A percentile compares a stretch with the other conserved stretches of the same genome.
These are phyloP conservation scores for Pleurotus djamor DNA, from an alignment of 768 basidiomycete genomes.

Conservation along the genomic window DNA sequence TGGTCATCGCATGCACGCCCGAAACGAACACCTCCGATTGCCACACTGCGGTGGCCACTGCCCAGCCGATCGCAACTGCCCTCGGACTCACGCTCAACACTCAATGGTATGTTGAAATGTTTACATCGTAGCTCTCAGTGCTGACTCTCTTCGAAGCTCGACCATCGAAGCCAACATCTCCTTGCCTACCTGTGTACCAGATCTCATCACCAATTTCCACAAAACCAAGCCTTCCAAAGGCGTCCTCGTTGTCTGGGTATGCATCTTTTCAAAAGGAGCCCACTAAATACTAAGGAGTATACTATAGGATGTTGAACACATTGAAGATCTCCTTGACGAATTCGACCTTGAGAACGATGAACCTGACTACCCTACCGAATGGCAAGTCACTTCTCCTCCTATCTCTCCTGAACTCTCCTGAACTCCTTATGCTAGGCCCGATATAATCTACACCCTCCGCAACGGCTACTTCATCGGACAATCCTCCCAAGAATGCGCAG, in stretches of 20 bases:
- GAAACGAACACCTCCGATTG: slow-evolving; percentile 19
- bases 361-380: not conserved
- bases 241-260: slow-evolving; percentile 21
- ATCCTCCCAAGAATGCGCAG: slow-evolving; percentile 18
- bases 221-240: slow-evolving; percentile 16
- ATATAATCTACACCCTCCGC: slow-evolving; percentile 10
- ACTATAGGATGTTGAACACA: slow-evolving; percentile 13
- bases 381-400: not conserved
- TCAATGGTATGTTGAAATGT: slow-evolving; percentile 13
- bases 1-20: slow-evolving; percentile 18
- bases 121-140: not conserved
- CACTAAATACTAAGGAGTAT: too few relatives aligned
- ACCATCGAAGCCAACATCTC: slow-evolving; percentile 19
- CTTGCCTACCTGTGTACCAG: slow-evolving; percentile 19
- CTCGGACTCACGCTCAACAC: slow-evolving; percentile 18
- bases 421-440: slow-evolving; percentile 5
- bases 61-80: slow-evolving; percentile 14
- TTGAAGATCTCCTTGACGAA: slow-evolving; percentile 18
- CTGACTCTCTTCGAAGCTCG: not conserved
- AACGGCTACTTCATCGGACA: slow-evolving; percentile 18
- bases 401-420: not conserved
- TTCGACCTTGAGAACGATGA: slow-evolving; percentile 15
- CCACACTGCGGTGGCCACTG: slow-evolving; percentile 16
- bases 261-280: not conserved
- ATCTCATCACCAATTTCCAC: slow-evolving; percentile 17